Evolutionary conservation across 805 yeast genomes (phyloP), one percentile per base, ranked within the genome.

Genomic region (Starmerella cellae): DNA sequence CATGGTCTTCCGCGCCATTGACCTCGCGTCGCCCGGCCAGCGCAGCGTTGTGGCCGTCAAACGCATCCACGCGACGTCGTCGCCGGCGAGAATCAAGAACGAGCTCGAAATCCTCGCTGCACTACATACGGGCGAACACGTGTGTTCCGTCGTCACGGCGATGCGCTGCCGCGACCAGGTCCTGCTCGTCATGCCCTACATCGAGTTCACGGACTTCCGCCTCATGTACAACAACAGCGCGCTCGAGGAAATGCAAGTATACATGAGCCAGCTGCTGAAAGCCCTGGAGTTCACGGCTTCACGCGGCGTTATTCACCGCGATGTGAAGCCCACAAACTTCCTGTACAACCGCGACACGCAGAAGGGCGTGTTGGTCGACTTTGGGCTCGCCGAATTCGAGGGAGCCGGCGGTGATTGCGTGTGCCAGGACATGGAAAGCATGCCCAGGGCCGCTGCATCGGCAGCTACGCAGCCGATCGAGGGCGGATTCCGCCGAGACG

Each of bases 51-150:
- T 91, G 44, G 99, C 99, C 2, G 66, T 91, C 51, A 91, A 91
- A 59, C 75, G 91, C 55, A 84, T 91, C 37, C 87, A 88, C 60
- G 97, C 87, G 18, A 91, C 98, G 0, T 82, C 95, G 1, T 84
- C 96, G 6, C 96, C 97, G 0, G 78, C 75, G 48, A 71, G 99
- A 60, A 88, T 91, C 35, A 76, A 74, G 53, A 87, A 87, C 59
- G 99, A 91, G 60, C 70, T 91, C 49, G 79, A 79, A 49, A 64
- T 91, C 37, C 67, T 91, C 26, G 48, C 48, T n/a, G 31, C 53
- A n/a, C 45, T 52, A 41, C 46, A 50, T 31, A 29, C 44, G 24
- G 75, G 79, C 48, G 67, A 73, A 1, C 74, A 78, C 48, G 84
- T 91, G 24, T 94, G 95, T 1, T 95, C 96, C 1, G 64, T 91